Evolutionary conservation across 352 stramenopile genomes (phyloP).

Genomic region (Globisporangium radiosum): DNA sequence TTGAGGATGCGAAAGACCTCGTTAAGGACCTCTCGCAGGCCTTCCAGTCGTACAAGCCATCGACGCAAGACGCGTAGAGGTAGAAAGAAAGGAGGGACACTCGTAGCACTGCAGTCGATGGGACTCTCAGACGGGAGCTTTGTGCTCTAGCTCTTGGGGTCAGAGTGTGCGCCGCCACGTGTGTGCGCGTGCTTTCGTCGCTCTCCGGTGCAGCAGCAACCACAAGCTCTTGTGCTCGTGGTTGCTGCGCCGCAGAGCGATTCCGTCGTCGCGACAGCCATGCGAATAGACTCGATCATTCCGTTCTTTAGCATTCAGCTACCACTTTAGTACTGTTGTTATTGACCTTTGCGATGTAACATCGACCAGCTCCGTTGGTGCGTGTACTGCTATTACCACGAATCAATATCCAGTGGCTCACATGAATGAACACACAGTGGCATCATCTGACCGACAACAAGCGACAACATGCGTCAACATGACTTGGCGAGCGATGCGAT

Average conservation of each 20-base stretch:
- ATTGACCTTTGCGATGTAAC: too few species aligned
- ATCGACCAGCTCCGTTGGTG: too few species aligned
- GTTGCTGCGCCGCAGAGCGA: slow-evolving; percentile 10
- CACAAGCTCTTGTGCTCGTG: neutral
- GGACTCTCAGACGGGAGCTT: slow-evolving; percentile 13
- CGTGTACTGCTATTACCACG: too few species aligned
- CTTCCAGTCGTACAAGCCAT: slow-evolving; percentile 57
- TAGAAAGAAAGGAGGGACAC: neutral
- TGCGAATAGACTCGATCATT: too few species aligned
- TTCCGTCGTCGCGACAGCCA: slow-evolving; percentile 2
- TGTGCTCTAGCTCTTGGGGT: slow-evolving; percentile 10
- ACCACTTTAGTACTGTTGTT: too few species aligned
- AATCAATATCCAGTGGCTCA: too few species aligned
- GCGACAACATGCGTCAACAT: too few species aligned
- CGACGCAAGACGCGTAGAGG: neutral
- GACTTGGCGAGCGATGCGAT: too few species aligned
- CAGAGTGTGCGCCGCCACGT: slow-evolving; percentile 8
- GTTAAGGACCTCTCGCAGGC: slow-evolving; percentile 91
- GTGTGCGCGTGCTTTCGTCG: slow-evolving; percentile 10
- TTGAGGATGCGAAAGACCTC: slow-evolving; percentile 93
- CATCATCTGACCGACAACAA: too few species aligned
- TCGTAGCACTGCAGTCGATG: neutral
- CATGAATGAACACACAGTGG: too few species aligned
- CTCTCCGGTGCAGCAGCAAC: slow-evolving; percentile 7
- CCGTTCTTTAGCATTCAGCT: too few species aligned